phyloP scores from a whole-genome alignment of 306 rosid genomes.

The Carpinus viminea region DNA sequence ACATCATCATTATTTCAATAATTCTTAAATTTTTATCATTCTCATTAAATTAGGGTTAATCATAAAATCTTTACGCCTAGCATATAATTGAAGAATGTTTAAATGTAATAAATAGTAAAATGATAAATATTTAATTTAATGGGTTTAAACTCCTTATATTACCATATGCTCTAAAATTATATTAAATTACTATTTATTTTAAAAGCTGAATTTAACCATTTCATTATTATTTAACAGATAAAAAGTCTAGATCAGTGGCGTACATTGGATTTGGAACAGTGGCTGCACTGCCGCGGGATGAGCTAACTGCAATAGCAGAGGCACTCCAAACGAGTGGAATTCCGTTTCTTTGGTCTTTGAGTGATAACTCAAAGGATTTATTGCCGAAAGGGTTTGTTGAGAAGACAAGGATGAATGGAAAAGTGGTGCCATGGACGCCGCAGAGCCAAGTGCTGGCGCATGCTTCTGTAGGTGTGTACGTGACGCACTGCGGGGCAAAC shows the following conservation, averaged over 20 bases:
- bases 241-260: conserved; percentile 5
- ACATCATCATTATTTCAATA: too few relatives aligned
- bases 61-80: too few relatives aligned
- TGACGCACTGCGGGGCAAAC: conserved; percentile 55
- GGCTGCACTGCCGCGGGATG: not conserved
- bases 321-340: conserved; percentile 18
- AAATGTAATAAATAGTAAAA: too few relatives aligned
- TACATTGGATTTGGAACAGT: conserved; percentile 29
- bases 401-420: conserved; percentile 30
- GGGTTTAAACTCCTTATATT: too few relatives aligned
- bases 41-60: too few relatives aligned
- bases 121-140: too few relatives aligned
- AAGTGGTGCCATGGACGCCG: conserved; percentile 55
- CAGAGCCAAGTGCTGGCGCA: conserved; percentile 47
- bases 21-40: too few relatives aligned
- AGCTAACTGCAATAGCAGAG: conserved; percentile 24
- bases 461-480: conserved; percentile 37
- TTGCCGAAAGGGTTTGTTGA: conserved; percentile 45
- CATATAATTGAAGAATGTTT: too few relatives aligned
- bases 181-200: too few relatives aligned
- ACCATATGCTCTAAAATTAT: too few relatives aligned
- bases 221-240: too few relatives aligned
- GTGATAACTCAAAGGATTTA: not conserved
- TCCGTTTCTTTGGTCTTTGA: conserved; percentile 30
- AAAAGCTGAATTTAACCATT: too few relatives aligned